phyloP scores from a whole-genome alignment of 441 rosid genomes.

The Dalechampia spathulata region DNA sequence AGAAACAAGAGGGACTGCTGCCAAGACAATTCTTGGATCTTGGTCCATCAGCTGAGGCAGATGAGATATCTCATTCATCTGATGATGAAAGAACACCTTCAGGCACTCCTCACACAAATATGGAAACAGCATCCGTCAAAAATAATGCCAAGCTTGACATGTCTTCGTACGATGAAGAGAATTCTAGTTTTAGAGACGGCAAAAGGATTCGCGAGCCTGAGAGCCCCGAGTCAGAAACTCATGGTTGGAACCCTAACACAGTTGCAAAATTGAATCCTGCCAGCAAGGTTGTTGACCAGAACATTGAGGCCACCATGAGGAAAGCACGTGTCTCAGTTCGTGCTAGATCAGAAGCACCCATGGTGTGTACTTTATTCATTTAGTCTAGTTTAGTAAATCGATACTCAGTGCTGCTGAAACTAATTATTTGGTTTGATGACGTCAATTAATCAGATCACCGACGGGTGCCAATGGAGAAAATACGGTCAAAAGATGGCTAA shows the following conservation, averaged over 20 bases:
- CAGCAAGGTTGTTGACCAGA: conserved; percentile 39
- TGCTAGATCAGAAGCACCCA: conserved; percentile 93
- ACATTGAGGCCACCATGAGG: conserved; percentile 85
- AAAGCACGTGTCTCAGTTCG: conserved; percentile 98
- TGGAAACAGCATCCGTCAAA: conserved; percentile 21
- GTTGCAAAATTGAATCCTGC: conserved; percentile 27
- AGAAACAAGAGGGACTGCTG: conserved; percentile 36
- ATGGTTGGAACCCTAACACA: conserved; percentile 54
- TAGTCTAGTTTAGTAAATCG: neutral
- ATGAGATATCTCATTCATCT: conserved; percentile 40
- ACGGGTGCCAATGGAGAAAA: conserved; percentile 85
- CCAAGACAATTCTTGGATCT: conserved; percentile 67
- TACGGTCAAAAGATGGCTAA: conserved; percentile 95
- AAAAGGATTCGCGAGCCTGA: conserved; percentile 47
- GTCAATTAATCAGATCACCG: conserved; percentile 41
- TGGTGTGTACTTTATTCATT: conserved; percentile 34
- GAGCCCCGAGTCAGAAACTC: conserved; percentile 51
- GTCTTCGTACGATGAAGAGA: conserved; percentile 25
- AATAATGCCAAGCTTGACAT: conserved; percentile 21
- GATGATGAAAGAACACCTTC: conserved; percentile 52
- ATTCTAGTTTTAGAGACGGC: too few species aligned
- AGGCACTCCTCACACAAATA: conserved; percentile 25
- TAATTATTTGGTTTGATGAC: neutral
- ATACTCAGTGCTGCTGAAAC: neutral
- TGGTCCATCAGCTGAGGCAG: conserved; percentile 40